Conservation (phyloP, 768 basidiomycete genomes). For the Termitomyces sp. region DNA sequence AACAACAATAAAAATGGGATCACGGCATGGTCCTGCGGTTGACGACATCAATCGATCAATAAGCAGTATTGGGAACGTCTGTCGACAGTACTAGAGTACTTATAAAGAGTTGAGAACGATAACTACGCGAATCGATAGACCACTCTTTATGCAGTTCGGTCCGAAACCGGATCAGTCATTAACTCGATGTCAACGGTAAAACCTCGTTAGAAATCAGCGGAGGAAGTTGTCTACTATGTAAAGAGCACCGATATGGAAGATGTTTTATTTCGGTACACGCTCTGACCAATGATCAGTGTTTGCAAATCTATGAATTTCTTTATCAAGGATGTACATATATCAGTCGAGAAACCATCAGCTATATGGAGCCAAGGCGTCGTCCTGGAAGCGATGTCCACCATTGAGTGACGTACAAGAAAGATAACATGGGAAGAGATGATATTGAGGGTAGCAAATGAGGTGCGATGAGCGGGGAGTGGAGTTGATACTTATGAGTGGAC, state of each 20-base stretch:
- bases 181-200: background rate
- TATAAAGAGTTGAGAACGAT: background rate
- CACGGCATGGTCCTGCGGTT: background rate
- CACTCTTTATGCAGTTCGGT: background rate
- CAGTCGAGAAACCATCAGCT: background rate
- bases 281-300: background rate
- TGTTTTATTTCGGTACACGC: background rate
- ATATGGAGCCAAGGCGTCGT: background rate
- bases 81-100: background rate
- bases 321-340: background rate
- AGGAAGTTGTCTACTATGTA: background rate
- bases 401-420: background rate
- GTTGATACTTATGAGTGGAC: too few relatives aligned
- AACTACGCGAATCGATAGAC: background rate
- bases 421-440: background rate
- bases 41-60: background rate
- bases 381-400: background rate
- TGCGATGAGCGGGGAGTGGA: background rate
- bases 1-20: slow-evolving; percentile 17
- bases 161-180: background rate
- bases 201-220: background rate
- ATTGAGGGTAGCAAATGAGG: background rate
- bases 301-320: background rate
- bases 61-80: background rate
- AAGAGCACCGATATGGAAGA: background rate